A percentile compares a stretch with the other conserved stretches of the same genome.
Evolutionary conservation across 129 eudicot genomes (phyloP).

Genomic region (Calendula officinalis): DNA sequence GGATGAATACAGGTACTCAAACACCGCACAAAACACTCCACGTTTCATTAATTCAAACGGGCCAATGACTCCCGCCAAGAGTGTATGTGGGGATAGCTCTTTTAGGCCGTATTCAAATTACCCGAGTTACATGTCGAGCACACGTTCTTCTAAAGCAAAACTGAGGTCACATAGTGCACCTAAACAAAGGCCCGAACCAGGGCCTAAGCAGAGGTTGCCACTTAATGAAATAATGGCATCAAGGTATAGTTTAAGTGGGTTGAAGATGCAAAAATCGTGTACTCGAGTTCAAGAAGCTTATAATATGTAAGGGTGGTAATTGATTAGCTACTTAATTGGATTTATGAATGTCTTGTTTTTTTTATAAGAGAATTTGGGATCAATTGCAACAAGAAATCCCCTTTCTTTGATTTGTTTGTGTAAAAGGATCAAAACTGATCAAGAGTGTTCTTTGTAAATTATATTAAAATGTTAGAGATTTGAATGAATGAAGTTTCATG

Average conservation of each 20-base stretch:
- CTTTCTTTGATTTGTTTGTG: constrained; percentile 35
- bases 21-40: constrained; percentile 84
- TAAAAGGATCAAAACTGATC: constrained; percentile 26
- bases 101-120: constrained; percentile 59
- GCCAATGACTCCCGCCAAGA: constrained; percentile 71
- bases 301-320: constrained; percentile 24
- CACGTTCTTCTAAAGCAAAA: constrained; percentile 82
- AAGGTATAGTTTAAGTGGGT: constrained; percentile 80
- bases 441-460: constrained; percentile 45
- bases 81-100: constrained; percentile 76
- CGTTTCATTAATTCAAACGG: constrained; percentile 44
- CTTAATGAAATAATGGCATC: constrained; percentile 80
- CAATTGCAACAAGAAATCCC: constrained; percentile 33
- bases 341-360: constrained; percentile 5
- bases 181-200: constrained; percentile 73
- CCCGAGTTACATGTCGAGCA: constrained; percentile 83
- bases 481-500: constrained; percentile 29
- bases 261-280: constrained; percentile 72
- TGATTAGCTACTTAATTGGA: constrained; percentile 12
- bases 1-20: constrained; percentile 48
- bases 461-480: constrained; percentile 20
- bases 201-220: constrained; percentile 63
- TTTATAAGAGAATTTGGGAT: constrained; percentile 24
- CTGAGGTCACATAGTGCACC: constrained; percentile 88
- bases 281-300: constrained; percentile 59